Evolutionary conservation across 306 rosid species (phyloP), one percentile per base, ranked within the genome.

Genomic region (Cyamopsis tetragonoloba): DNA sequence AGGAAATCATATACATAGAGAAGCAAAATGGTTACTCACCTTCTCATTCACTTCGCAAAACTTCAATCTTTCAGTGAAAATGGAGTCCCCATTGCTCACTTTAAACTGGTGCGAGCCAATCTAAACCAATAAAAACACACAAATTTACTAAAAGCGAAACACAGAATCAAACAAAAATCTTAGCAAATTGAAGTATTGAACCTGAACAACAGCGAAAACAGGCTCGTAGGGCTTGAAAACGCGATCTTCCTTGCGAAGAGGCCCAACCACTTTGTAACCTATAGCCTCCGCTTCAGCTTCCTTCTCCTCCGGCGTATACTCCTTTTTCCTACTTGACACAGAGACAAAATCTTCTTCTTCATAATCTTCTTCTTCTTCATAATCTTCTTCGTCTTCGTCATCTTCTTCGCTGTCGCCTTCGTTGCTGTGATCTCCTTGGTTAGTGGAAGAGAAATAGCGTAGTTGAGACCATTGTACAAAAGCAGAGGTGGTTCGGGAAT

Each of bases 31-130:
- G 43, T 38, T 27, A 49, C 89, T 59, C 18, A 86, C 97, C 96
- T 83, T 88, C 48, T 95, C 96, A 78, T 95, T 95, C 27, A 95
- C 96, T 37, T 95, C 95, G 11, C 96, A 88, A 64, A 90, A 88
- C 38, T 95, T 95, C 85, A 88, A 74, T 46, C 90, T 88, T 47
- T 95, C 99, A 0, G 96, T 82, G 83, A 88, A 90, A 85, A 90
- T 79, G 82, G 85, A 71, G 73, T 95, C 95, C 68, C 95, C 69
- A 13, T 90, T 95, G 84, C 97, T 86, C 44, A 88, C 91, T 83
- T 93, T 90, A 79, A 90, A 90, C 82, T 90, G 92, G 70, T 93
- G 97, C 9, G 96, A 93, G 41, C 99, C 99, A 77, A 93, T 72
- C 97, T 90, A 69, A 59, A 53, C 26, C 56, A 54, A 37, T 1